Conservation (phyloP, 139 green algal species). For the Coelastrella sp. region DNA sequence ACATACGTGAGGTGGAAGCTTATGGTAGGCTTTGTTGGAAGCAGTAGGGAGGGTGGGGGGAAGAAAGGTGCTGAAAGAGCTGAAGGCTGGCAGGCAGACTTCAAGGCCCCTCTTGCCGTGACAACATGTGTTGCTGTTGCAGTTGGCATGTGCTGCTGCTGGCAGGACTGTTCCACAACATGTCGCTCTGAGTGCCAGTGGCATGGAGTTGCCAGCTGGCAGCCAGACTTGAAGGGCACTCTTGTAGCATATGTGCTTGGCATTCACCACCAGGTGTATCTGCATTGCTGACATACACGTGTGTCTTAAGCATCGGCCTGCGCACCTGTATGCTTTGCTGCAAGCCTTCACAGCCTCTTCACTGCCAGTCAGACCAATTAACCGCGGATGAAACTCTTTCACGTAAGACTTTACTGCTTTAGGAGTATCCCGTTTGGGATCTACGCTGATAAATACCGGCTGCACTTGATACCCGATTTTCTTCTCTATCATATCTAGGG, state of each 20-base stretch:
- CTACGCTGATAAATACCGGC: constrained; percentile 97
- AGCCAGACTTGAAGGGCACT: too few species aligned
- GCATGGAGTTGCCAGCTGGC: too few species aligned
- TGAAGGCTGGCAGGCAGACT: too few species aligned
- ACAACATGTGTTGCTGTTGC: neutral
- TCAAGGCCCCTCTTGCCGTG: too few species aligned
- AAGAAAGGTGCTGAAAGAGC: too few species aligned
- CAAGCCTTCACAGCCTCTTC: constrained; percentile 77
- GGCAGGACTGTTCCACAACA: neutral
- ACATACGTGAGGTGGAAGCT: too few species aligned
- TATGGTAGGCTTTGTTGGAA: too few species aligned
- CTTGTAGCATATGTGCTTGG: too few species aligned
- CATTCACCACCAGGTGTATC: too few species aligned
- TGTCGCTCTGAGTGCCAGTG: too few species aligned
- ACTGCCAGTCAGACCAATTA: constrained; percentile 95
- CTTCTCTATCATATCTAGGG: constrained; percentile 74
- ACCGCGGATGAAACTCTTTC: constrained; percentile 94
- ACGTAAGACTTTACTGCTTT: constrained; percentile 86
- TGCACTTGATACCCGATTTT: constrained; percentile 57
- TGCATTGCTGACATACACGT: too few species aligned
- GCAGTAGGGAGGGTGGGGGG: too few species aligned
- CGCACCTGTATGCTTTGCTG: constrained; percentile 81
- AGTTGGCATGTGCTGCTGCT: neutral
- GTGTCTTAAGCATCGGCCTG: neutral
- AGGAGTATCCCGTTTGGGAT: constrained; percentile 92